A percentile compares a stretch with the other conserved stretches of the same genome.
Evolutionary conservation across 169 alveolate genomes (phyloP).

Genomic region (Besnoitia besnoiti): DNA sequence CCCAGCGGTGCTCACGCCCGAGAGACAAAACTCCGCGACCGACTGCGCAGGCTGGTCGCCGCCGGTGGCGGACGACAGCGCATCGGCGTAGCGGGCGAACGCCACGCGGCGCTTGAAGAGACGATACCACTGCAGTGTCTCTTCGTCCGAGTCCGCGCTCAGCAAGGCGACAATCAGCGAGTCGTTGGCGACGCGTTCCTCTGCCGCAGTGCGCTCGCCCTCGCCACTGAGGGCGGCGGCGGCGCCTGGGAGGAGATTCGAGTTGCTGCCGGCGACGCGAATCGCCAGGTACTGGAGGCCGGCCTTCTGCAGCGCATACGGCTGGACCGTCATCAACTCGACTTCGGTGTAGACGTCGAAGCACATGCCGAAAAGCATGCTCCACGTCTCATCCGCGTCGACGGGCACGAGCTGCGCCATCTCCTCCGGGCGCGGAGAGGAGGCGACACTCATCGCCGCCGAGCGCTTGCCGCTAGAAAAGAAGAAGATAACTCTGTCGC

Average conservation of each 20-base stretch:
- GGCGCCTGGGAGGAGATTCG: not conserved
- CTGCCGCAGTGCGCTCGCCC: not conserved
- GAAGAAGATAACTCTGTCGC: not conserved
- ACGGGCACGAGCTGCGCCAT: not conserved
- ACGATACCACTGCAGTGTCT: not conserved
- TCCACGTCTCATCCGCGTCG: conserved; percentile 20
- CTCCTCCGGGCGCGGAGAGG: not conserved
- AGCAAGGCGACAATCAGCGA: not conserved
- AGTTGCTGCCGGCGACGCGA: not conserved
- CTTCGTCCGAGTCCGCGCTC: conserved; percentile 6
- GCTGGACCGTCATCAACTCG: not conserved
- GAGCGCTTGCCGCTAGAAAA: not conserved
- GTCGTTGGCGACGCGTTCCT: not conserved
- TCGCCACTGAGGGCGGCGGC: not conserved
- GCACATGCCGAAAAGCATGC: not conserved
- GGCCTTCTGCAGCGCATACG: not conserved
- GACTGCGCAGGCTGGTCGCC: conserved; percentile 14
- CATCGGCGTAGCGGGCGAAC: not conserved
- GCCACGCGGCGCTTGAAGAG: conserved; percentile 37
- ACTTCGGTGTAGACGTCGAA: not conserved
- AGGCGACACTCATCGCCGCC: not conserved
- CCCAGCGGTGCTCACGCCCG: not conserved
- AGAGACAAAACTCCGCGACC: conserved; percentile 25
- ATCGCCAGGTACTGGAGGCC: not conserved
- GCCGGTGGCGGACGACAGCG: not conserved